A percentile compares a stretch with the other conserved stretches of the same genome.
Evolutionary conservation across 2,329 filamentous ascomycete species (phyloP).

Genomic region (Exophiala oligosperma): DNA sequence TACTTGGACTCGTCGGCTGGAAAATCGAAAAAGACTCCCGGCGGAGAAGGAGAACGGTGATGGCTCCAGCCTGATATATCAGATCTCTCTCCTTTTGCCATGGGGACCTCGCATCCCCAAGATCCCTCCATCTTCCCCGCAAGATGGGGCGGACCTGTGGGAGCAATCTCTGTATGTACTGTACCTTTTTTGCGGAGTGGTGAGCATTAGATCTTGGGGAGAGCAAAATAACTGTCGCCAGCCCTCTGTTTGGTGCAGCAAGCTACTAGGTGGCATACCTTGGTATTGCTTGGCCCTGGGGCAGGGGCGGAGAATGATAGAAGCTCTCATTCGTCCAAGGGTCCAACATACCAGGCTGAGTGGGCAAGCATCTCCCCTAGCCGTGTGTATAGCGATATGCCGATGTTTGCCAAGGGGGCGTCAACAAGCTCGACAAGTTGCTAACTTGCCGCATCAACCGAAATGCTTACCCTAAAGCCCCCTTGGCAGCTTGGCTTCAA

Average conservation of each 20-base stretch:
- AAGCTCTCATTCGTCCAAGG: background rate
- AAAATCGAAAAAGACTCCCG: no score
- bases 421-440: background rate
- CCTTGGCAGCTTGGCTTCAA: background rate
- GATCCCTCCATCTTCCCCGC: background rate
- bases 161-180: no score
- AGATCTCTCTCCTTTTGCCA: no score
- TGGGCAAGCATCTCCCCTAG: background rate
- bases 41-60: no score
- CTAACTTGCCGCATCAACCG: background rate
- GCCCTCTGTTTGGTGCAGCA: background rate
- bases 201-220: background rate
- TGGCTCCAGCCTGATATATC: no score
- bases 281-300: background rate
- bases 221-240: background rate
- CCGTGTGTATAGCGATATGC: background rate
- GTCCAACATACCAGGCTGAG: background rate
- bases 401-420: background rate
- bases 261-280: background rate
- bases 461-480: background rate
- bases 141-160: background rate
- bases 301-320: background rate
- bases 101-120: no score
- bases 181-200: background rate
- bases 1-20: no score